Evolutionary conservation across 768 basidiomycete species (phyloP).

Genomic region (Naganishia antarctica): DNA sequence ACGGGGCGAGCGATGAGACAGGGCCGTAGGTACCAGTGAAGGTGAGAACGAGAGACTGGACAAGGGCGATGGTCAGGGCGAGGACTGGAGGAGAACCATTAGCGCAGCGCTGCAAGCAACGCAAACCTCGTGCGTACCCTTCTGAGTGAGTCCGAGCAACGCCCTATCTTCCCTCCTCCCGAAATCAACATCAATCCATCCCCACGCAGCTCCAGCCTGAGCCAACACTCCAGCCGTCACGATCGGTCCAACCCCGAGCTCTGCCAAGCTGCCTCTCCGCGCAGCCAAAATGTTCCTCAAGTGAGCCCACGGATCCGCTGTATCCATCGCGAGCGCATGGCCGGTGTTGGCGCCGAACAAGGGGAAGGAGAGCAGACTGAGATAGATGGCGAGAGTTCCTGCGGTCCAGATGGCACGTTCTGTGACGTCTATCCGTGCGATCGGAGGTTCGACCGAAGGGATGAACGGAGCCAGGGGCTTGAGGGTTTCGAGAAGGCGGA

Average conservation of each 20-base stretch:
- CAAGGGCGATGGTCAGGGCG: slow-evolving; percentile 4
- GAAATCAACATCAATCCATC: slow-evolving; percentile 14
- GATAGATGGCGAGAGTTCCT: slow-evolving; percentile 11
- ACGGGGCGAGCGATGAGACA: not conserved
- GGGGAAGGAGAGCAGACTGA: slow-evolving; percentile 2
- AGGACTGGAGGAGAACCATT: not conserved
- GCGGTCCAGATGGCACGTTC: slow-evolving; percentile 19
- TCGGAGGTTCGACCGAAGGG: slow-evolving; percentile 3
- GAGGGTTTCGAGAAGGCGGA: slow-evolving; percentile 10
- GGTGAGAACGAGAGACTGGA: not conserved
- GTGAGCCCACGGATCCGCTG: slow-evolving; percentile 11
- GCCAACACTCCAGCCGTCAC: not conserved
- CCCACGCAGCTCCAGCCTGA: slow-evolving; percentile 9
- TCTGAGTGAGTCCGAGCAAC: not conserved
- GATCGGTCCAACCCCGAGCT: slow-evolving; percentile 7
- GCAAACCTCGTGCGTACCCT: not conserved
- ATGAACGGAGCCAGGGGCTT: slow-evolving; percentile 6
- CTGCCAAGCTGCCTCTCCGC: slow-evolving; percentile 3
- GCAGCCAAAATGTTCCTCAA: slow-evolving; percentile 2
- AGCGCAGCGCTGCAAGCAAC: too few species aligned
- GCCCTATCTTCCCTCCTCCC: slow-evolving; percentile 17
- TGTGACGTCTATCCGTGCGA: not conserved
- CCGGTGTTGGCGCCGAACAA: slow-evolving; percentile 3
- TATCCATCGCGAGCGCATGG: not conserved
- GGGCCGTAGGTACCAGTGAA: slow-evolving; percentile 5